A percentile compares a stretch with the other conserved stretches of the same genome.
Evolutionary conservation across 2,329 filamentous ascomycete species (phyloP).

Genomic region (Elsinoe australis): DNA sequence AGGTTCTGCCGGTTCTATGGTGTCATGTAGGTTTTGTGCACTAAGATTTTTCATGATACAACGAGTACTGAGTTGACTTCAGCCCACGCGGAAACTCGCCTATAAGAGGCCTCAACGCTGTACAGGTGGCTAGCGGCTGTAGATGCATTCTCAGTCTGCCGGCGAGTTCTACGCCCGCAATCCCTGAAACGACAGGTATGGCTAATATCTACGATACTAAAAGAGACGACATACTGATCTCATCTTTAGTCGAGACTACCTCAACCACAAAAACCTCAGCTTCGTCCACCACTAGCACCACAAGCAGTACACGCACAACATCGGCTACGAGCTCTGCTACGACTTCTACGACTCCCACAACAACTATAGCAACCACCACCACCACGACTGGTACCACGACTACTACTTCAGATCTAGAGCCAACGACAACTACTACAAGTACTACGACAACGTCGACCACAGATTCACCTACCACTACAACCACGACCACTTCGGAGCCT

Average conservation of each 20-base stretch:
- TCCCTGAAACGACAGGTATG: background rate
- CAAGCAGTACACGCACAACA: background rate
- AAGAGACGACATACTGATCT: background rate
- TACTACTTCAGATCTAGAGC: background rate
- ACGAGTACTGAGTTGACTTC: background rate
- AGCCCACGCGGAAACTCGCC: background rate
- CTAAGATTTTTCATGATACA: background rate
- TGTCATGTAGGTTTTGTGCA: background rate
- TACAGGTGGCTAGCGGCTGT: background rate
- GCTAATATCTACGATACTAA: background rate
- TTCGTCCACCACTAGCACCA: too few relatives aligned
- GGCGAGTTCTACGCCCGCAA: background rate
- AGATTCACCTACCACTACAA: background rate
- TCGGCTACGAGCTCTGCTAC: conserved; percentile 6
- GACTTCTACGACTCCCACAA: background rate
- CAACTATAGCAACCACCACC: background rate
- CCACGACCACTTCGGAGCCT: too few relatives aligned
- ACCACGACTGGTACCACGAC: background rate
- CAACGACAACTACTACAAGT: background rate
- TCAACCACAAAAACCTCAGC: too few relatives aligned
- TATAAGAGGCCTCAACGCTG: background rate
- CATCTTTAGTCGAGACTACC: background rate
- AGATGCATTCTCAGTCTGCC: background rate
- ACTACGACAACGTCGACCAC: background rate
- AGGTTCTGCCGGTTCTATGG: conserved; percentile 8